Percentiles rank a stretch among this genome's conserved stretches.
Conservation (phyloP, 2,329 filamentous ascomycete species). For the Chrysoporthe deuterocubensis region DNA sequence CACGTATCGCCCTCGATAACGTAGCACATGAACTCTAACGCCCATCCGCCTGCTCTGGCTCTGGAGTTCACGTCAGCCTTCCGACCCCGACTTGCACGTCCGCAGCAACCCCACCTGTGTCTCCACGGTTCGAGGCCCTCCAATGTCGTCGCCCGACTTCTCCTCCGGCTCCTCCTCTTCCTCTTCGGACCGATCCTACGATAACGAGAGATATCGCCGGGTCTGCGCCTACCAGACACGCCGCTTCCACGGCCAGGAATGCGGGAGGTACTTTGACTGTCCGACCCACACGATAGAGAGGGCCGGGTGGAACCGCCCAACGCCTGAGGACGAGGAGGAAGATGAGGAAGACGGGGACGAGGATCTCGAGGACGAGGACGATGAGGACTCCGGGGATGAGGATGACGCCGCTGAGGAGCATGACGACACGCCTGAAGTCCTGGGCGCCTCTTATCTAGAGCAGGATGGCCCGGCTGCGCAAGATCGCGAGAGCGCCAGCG, state of each 20-base stretch:
- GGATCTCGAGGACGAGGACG: constrained; percentile 16
- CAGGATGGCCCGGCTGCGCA: background rate
- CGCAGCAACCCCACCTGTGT: background rate
- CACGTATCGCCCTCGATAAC: background rate
- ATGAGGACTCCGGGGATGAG: constrained; percentile 17
- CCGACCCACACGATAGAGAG: constrained; percentile 51
- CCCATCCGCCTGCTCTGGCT: background rate
- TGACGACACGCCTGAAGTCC: background rate
- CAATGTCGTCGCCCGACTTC: constrained; percentile 28
- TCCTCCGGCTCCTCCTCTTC: constrained; percentile 21
- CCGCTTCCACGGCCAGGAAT: constrained; percentile 48
- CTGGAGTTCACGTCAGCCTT: background rate
- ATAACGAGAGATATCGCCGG: constrained; percentile 1
- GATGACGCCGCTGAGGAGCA: constrained; percentile 15
- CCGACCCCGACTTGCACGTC: background rate
- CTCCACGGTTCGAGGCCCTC: constrained; percentile 12
- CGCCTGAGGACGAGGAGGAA: constrained; percentile 37
- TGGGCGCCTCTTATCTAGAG: constrained; percentile 11
- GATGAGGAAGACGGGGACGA: constrained; percentile 24
- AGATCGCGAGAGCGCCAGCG: constrained; percentile 9
- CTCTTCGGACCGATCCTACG: constrained; percentile 14
- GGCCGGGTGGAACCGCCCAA: constrained; percentile 10
- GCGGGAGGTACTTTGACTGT: constrained; percentile 53
- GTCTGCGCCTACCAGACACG: constrained; percentile 45
- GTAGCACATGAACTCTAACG: background rate